A percentile compares a stretch with the other conserved stretches of the same genome.
These are phyloP conservation scores for Aspergillus carlsbadensis DNA, from an alignment of 495 filamentous ascomycete species.

Conservation along the genomic window DNA sequence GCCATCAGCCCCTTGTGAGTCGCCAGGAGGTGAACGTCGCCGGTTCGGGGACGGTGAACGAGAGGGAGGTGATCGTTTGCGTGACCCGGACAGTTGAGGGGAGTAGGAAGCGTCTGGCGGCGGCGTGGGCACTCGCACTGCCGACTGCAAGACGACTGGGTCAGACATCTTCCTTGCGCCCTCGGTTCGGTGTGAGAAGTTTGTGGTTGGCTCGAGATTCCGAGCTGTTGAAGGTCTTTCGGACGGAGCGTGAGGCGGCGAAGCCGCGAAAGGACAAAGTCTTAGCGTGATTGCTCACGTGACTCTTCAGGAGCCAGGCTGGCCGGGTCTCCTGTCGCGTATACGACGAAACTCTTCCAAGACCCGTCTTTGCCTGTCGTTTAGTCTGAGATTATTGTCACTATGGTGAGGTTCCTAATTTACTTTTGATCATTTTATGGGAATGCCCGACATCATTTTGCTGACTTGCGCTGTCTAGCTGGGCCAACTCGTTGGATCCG, in stretches of 20 bases:
- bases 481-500: constrained; percentile 91
- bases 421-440: not conserved
- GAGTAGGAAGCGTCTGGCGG: constrained; percentile 53
- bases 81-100: constrained; percentile 45
- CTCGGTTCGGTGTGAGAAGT: not conserved
- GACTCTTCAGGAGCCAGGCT: constrained; percentile 22
- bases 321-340: constrained; percentile 12
- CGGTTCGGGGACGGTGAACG: constrained; percentile 65
- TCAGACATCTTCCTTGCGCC: constrained; percentile 39
- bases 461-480: constrained; percentile 56
- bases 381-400: constrained; percentile 14
- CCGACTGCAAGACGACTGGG: constrained; percentile 58
- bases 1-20: constrained; percentile 31
- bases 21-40: constrained; percentile 56
- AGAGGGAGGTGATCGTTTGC: constrained; percentile 62
- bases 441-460: constrained; percentile 10
- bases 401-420: constrained; percentile 24
- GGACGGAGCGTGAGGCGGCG: constrained; percentile 23
- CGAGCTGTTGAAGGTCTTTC: constrained; percentile 9
- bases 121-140: constrained; percentile 67
- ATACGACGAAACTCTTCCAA: constrained; percentile 1
- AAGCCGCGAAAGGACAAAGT: constrained; percentile 33
- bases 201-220: not conserved
- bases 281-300: constrained; percentile 32
- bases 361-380: constrained; percentile 2